phyloP scores from a whole-genome alignment of 495 filamentous ascomycete species.

The Podospora conica region DNA sequence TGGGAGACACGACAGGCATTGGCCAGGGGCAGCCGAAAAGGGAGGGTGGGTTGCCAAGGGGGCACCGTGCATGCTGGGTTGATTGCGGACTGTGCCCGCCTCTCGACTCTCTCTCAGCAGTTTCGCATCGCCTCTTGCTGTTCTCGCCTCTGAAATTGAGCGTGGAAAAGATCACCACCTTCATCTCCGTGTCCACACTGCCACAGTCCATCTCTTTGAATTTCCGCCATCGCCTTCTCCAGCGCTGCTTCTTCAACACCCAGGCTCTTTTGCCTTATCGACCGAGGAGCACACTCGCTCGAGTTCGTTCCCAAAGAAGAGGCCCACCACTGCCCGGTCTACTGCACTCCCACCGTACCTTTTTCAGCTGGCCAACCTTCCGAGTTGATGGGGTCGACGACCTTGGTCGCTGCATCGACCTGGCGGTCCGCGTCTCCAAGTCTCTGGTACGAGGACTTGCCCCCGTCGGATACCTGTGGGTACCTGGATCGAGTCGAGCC shows the following conservation, averaged over 20 bases:
- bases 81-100: slow-evolving; percentile 5
- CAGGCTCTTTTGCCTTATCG: too few species aligned
- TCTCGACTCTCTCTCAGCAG: not conserved
- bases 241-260: not conserved
- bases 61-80: not conserved
- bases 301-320: not conserved
- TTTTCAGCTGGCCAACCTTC: not conserved
- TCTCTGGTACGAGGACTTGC: not conserved
- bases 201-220: not conserved
- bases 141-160: slow-evolving; percentile 3
- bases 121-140: slow-evolving; percentile 1
- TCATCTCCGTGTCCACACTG: slow-evolving; percentile 1
- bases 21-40: slow-evolving; percentile 17
- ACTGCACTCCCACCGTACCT: not conserved
- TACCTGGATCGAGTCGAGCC: slow-evolving; percentile 16
- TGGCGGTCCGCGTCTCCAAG: not conserved
- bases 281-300: too few species aligned
- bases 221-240: not conserved
- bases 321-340: not conserved
- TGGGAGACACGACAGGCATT: slow-evolving; percentile 13
- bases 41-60: slow-evolving; percentile 11
- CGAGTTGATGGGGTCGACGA: not conserved
- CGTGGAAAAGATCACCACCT: not conserved
- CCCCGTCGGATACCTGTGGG: slow-evolving; percentile 2
- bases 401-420: slow-evolving; percentile 12